phyloP scores from a whole-genome alignment of 306 rosid species.

The Hippophae tibetana region DNA sequence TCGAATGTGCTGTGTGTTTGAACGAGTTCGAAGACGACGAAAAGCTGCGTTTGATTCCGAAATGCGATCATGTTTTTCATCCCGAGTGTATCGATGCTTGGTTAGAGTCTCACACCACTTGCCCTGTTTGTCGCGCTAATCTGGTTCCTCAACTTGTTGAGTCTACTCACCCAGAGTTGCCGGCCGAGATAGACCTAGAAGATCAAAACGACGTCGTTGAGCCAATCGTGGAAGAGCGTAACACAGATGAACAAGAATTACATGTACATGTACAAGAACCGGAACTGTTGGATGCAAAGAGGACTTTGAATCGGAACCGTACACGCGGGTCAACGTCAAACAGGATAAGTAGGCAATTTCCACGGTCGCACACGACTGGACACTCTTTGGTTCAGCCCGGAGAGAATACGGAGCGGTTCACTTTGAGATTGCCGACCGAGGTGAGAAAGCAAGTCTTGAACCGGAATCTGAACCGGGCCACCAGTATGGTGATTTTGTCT shows the following conservation, averaged over 20 bases:
- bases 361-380: constrained; percentile 82
- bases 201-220: constrained; percentile 29
- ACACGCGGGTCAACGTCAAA: constrained; percentile 34
- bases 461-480: constrained; percentile 47
- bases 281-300: constrained; percentile 4
- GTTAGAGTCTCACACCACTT: constrained; percentile 63
- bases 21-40: constrained; percentile 75
- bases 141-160: constrained; percentile 44
- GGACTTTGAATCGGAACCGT: constrained; percentile 48
- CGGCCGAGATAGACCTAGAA: constrained; percentile 26
- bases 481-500: constrained; percentile 47
- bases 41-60: constrained; percentile 75
- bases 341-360: constrained; percentile 28
- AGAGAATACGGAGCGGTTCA: constrained; percentile 70
- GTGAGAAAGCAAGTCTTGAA: constrained; percentile 60
- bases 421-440: constrained; percentile 57
- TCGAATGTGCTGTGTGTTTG: constrained; percentile 87
- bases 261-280: not conserved
- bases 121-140: constrained; percentile 85
- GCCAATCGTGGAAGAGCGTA: not conserved
- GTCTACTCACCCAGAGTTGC: constrained; percentile 4
- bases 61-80: constrained; percentile 85
- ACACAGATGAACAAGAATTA: not conserved
- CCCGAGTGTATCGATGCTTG: constrained; percentile 80
- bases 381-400: constrained; percentile 69